Evolutionary conservation across 257 asterid species (phyloP), one percentile per base, ranked within the genome.

Genomic region (Galeopsis tetrahit): DNA sequence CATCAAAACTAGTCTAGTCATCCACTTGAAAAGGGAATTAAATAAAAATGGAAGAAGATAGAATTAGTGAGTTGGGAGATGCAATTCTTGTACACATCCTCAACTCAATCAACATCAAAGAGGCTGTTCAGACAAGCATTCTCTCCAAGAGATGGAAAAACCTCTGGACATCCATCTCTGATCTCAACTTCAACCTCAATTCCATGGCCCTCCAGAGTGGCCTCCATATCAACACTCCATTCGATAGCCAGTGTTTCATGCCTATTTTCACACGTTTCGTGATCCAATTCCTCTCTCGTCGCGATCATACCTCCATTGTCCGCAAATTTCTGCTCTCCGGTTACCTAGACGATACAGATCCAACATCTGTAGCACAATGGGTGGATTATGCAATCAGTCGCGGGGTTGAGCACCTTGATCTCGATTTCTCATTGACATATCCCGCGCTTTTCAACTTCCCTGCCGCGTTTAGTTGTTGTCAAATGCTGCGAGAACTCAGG

Each of bases 301-400:
- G 80, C 21, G 78, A 77, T 62, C 3, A 6, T 32, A 14, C 35
- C 36, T n/a, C 77, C 3, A 0, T 49, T 9, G 4, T 74, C 53
- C 9, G 11, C 46, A 70, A 17, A 14, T 81, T 78, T 10, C 62
- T 13, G 14, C 38, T 74, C 9, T 17, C 52, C 2, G 43, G 61
- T 14, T 17, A 46, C 32, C 3, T 17, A 28, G 51, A 46, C 5
- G 34, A 36, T 7, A 64, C 39, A 0, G 60, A 70, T 55, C 14
- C 66, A 3, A 33, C 4, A 55, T 69, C 77, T 13, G 55, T 74
- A 1, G 68, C 64, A 7, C 51, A 69, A 8, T 81, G 80, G 56
- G 10, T 61, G 3, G 49, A 31, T 14, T 74, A 77, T 61, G 85
- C 73, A n/a, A 42, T 72, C 72, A 11, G 39, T 4, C 82, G 77